These are phyloP conservation scores for Aspergillus neoniger DNA, from an alignment of 2,329 filamentous ascomycete species.

Conservation along the genomic window DNA sequence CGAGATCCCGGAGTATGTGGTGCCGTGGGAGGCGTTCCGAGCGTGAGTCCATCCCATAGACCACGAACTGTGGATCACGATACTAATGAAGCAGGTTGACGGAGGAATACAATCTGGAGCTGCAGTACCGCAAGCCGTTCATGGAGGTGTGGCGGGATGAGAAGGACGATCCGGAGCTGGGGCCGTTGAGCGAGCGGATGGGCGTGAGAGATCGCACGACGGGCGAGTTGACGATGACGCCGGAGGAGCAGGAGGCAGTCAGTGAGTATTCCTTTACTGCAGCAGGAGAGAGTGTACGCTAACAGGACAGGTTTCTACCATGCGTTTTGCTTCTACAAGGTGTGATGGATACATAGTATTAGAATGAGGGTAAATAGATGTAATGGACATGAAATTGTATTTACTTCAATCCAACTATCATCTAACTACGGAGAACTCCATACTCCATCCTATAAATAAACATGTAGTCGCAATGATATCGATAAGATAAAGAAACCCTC, in stretches of 20 bases:
- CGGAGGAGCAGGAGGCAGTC: conserved; percentile 90
- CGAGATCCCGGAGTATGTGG: conserved; percentile 94
- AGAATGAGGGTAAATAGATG: too few relatives aligned
- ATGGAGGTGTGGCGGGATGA: conserved; percentile 89
- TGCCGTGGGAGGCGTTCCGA: conserved; percentile 97
- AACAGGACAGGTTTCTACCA: conserved; percentile 69
- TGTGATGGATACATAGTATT: conserved; percentile 48
- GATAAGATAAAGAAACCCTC: neutral
- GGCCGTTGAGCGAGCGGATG: conserved; percentile 92
- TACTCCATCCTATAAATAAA: too few relatives aligned
- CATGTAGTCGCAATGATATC: neutral
- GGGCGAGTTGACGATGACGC: conserved; percentile 68
- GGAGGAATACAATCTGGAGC: conserved; percentile 93
- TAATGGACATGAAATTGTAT: too few relatives aligned
- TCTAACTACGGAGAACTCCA: too few relatives aligned
- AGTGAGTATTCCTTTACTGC: conserved; percentile 45
- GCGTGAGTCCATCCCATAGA: conserved; percentile 50
- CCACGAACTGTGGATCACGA: neutral
- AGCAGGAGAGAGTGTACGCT: conserved; percentile 9
- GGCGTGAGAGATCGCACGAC: conserved; percentile 74
- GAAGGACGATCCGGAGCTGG: conserved; percentile 78
- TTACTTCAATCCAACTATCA: neutral
- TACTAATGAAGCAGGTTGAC: conserved; percentile 59
- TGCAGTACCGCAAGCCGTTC: conserved; percentile 92
- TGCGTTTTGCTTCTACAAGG: conserved; percentile 96